Conservation (phyloP, 2,329 filamentous ascomycete species). For the Exserohilum rostratum region DNA sequence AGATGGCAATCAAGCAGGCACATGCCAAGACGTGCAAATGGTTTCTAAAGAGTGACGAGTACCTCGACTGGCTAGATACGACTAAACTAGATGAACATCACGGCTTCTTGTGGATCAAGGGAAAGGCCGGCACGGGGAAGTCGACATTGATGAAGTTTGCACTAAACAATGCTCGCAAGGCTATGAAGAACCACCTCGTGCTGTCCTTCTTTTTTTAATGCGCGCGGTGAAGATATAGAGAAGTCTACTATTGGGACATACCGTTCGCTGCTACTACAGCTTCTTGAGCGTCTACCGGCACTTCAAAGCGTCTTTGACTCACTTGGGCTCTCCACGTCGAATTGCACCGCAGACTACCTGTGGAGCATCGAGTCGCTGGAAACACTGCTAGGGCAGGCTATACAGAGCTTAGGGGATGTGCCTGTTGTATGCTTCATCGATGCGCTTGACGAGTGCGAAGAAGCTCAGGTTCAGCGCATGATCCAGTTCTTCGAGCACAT, state of each 20-base stretch:
- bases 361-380: slow-evolving; percentile 23
- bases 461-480: slow-evolving; percentile 53
- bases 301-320: slow-evolving; percentile 14
- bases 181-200: slow-evolving; percentile 11
- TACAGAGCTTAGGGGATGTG: slow-evolving; percentile 15
- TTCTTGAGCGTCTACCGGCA: slow-evolving; percentile 23
- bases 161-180: slow-evolving; percentile 11
- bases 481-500: slow-evolving; percentile 53
- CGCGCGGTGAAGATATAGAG: slow-evolving; percentile 27
- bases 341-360: slow-evolving; percentile 9
- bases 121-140: slow-evolving; percentile 48
- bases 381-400: slow-evolving; percentile 25
- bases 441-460: slow-evolving; percentile 59
- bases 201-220: slow-evolving; percentile 38
- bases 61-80: slow-evolving; percentile 48
- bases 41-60: slow-evolving; percentile 47
- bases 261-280: slow-evolving; percentile 33
- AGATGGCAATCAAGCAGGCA: slow-evolving; percentile 46
- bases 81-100: slow-evolving; percentile 34
- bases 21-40: slow-evolving; percentile 51
- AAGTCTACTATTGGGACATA: slow-evolving; percentile 32
- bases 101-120: slow-evolving; percentile 57
- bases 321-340: not conserved
- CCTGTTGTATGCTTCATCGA: slow-evolving; percentile 45
- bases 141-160: slow-evolving; percentile 52